phyloP scores from a whole-genome alignment of 2,329 filamentous ascomycete species.

The Colletotrichum orchidophilum region DNA sequence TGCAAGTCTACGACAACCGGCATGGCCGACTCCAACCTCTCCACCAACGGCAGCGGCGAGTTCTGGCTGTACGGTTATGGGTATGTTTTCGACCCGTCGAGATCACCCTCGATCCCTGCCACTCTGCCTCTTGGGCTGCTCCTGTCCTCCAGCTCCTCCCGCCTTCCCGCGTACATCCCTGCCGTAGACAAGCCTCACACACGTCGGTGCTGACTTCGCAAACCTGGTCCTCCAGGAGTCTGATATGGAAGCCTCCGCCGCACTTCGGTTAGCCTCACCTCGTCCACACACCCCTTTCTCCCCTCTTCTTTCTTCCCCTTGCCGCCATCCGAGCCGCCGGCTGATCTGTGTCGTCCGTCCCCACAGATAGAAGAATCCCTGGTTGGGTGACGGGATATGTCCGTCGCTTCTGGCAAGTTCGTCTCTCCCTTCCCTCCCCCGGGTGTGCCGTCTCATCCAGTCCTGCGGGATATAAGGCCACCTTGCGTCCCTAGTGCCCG shows the following conservation, averaged over 20 bases:
- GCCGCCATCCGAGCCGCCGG: conserved; percentile 19
- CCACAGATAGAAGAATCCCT: conserved; percentile 80
- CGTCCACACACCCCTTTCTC: conserved; percentile 6
- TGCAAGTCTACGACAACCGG: background rate
- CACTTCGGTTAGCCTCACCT: conserved; percentile 76
- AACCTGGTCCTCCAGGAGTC: conserved; percentile 62
- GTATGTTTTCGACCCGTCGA: conserved; percentile 58
- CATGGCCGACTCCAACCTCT: conserved; percentile 49
- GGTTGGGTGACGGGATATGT: conserved; percentile 96
- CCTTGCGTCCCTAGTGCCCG: conserved; percentile 12
- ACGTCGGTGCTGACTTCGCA: conserved; percentile 10
- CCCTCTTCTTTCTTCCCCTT: conserved; percentile 4
- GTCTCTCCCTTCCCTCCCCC: conserved; percentile 43
- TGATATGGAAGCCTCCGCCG: conserved; percentile 98
- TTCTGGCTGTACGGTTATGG: conserved; percentile 99
- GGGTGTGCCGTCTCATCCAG: conserved; percentile 23
- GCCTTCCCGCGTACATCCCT: conserved; percentile 22
- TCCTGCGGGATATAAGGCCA: conserved; percentile 11
- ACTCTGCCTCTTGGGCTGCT: conserved; percentile 7
- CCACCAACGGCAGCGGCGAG: conserved; percentile 59
- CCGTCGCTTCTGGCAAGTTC: conserved; percentile 96
- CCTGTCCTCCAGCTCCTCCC: conserved; percentile 5
- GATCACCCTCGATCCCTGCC: conserved; percentile 4
- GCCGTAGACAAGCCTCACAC: conserved; percentile 8
- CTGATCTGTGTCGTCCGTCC: conserved; percentile 30